Conservation (phyloP, 306 rosid species). For the Quercus parvula region DNA sequence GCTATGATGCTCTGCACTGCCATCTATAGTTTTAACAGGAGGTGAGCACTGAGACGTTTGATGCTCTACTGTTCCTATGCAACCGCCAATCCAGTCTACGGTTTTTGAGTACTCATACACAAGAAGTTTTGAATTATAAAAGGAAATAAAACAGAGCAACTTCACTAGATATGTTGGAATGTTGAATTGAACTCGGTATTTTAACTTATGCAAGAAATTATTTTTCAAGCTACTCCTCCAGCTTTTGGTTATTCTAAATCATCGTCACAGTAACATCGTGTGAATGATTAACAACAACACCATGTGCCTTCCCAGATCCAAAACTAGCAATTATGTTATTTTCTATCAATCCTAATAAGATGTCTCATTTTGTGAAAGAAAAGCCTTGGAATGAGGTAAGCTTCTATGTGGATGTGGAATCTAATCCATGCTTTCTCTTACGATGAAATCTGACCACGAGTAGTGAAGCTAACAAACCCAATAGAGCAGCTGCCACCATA, state of each 20-base stretch:
- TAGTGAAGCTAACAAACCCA: constrained; percentile 12
- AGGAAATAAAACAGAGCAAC: constrained; percentile 59
- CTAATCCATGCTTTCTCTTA: constrained; percentile 30
- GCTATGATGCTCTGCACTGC: too few species aligned
- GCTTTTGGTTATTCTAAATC: constrained; percentile 48
- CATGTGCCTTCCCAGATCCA: constrained; percentile 58
- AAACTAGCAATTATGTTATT: constrained; percentile 63
- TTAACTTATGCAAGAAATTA: constrained; percentile 68
- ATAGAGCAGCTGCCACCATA: constrained; percentile 19
- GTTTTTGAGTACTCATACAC: constrained; percentile 71
- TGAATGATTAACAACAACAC: constrained; percentile 27
- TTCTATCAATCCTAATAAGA: constrained; percentile 37
- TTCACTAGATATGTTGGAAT: constrained; percentile 64
- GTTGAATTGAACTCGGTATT: constrained; percentile 68
- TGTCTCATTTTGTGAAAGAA: constrained; percentile 52
- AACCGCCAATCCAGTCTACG: constrained; percentile 74
- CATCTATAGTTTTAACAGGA: too few species aligned
- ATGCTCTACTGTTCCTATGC: constrained; percentile 30
- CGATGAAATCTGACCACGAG: constrained; percentile 16
- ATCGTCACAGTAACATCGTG: constrained; percentile 63
- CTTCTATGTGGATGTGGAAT: constrained; percentile 47
- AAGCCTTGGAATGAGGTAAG: constrained; percentile 64
- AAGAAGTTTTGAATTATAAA: constrained; percentile 55
- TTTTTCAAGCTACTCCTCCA: constrained; percentile 55
- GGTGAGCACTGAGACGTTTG: neutral